Evolutionary conservation across 75 land plant genomes (phyloP), one percentile per base, ranked within the genome.

Genomic region (Picea glauca): DNA sequence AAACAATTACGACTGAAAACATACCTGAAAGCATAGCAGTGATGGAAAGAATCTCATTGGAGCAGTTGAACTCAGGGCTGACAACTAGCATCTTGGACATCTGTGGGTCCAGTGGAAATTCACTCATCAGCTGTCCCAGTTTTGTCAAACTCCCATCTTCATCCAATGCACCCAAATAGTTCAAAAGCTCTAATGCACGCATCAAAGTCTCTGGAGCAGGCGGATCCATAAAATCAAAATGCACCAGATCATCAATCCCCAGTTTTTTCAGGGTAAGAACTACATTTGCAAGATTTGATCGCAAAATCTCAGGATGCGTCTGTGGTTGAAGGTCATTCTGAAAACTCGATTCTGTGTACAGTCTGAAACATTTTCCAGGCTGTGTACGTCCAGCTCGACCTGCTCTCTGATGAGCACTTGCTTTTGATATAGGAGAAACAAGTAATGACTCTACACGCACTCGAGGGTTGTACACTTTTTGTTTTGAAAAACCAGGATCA

Each of bases 41-140:
- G 77, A 88, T 82, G 14, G 89, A 86, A 13, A 88, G 80, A 21
- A 88, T 88, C 70, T 88, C 89, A 77, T 88, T 88, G 38, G 89
- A 88, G 72, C 88, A 88, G 64, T 88, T 86, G 79, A 85, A 85
- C 26, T 88, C 78, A 8, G 85, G 88, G 82, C 89, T 88, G 20
- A 80, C 78, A 20, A 88, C 88, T 64, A 88, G 82, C 88, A 88
- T 88, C 79, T 88, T 88, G 15, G 89, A 79, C 88, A 88, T 85
- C 62, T 88, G 89, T n/a, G 88, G 89, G 66, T 88, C 89, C 79
- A 88, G 67, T 17, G 89, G 89, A 77, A 88, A 88, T 61, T 88
- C 88, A 67, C 89, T 88, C 89, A 88, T 88, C 30, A 88, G 21
- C 81, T 78, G n/a, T 14, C 82, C 82, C 33, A 81, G 65, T 7